A percentile compares a stretch with the other conserved stretches of the same genome.
Conservation (phyloP, 2,329 filamentous ascomycete genomes). For the Hypocrella siamensis region DNA sequence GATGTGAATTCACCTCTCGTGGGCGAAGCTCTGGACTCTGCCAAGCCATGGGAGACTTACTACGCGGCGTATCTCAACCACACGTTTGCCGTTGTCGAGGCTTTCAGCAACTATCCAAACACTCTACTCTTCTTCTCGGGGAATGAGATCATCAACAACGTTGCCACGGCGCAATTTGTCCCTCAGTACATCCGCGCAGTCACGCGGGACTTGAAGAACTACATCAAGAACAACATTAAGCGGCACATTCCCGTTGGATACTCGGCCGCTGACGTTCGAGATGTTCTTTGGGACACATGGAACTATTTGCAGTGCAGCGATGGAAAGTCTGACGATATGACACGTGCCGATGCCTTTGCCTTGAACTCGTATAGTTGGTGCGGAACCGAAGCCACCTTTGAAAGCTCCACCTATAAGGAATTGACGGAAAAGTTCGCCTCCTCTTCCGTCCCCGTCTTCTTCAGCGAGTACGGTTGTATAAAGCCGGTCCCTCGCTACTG, state of each 20-base stretch:
- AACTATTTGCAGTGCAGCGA: slow-evolving; percentile 58
- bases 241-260: slow-evolving; percentile 64
- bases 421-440: slow-evolving; percentile 50
- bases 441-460: slow-evolving; percentile 61
- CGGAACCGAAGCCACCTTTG: slow-evolving; percentile 41
- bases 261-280: slow-evolving; percentile 64
- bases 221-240: slow-evolving; percentile 55
- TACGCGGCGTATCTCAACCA: slow-evolving; percentile 45
- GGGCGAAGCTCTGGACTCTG: slow-evolving; percentile 40
- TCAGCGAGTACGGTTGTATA: slow-evolving; percentile 73
- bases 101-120: slow-evolving; percentile 52
- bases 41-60: slow-evolving; percentile 43
- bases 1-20: slow-evolving; percentile 51
- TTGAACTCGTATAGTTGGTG: slow-evolving; percentile 64
- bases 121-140: slow-evolving; percentile 61
- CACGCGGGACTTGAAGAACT: slow-evolving; percentile 67
- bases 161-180: slow-evolving; percentile 39
- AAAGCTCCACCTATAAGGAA: slow-evolving; percentile 44
- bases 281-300: slow-evolving; percentile 58
- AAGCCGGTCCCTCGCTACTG: slow-evolving; percentile 53
- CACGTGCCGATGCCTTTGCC: slow-evolving; percentile 59
- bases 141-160: slow-evolving; percentile 62
- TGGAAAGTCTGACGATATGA: slow-evolving; percentile 39
- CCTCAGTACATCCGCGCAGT: slow-evolving; percentile 62
- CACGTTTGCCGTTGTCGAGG: slow-evolving; percentile 51